Conservation (phyloP, 2,329 filamentous ascomycete species). For the Dichotomopilus funicola region DNA sequence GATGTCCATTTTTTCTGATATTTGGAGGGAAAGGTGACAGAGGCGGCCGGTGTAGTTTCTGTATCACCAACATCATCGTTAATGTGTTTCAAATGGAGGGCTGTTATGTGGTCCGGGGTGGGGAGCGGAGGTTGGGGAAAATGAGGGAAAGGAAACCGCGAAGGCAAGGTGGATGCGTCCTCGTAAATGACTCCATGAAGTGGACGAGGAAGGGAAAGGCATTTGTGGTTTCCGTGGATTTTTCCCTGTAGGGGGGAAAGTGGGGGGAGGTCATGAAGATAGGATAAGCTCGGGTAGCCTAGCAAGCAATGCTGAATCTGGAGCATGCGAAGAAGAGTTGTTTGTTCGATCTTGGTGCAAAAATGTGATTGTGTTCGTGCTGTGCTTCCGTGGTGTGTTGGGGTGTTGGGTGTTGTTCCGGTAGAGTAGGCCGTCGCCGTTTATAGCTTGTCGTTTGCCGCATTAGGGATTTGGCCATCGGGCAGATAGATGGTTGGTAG, state of each 20-base stretch:
- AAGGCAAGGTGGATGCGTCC: not conserved
- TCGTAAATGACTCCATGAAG: not conserved
- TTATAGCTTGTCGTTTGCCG: too few species aligned
- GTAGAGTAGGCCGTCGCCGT: too few species aligned
- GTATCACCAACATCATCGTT: constrained; percentile 2
- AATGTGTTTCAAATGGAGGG: constrained; percentile 5
- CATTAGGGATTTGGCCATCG: too few species aligned
- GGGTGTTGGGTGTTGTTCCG: too few species aligned
- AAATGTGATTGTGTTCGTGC: too few species aligned
- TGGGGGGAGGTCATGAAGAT: not conserved
- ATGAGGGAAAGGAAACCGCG: constrained; percentile 3
- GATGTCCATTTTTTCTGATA: not conserved
- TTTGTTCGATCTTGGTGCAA: too few species aligned
- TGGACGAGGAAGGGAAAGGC: not conserved
- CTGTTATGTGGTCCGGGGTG: not conserved
- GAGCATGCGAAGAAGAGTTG: too few species aligned
- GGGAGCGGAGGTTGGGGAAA: not conserved
- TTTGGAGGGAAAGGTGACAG: not conserved
- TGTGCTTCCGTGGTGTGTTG: too few species aligned
- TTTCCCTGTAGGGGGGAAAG: not conserved
- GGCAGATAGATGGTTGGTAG: too few species aligned
- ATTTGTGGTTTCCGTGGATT: not conserved
- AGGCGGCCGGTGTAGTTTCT: constrained; percentile 6
- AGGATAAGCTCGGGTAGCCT: not conserved
- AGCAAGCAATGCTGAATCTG: too few species aligned